Evolutionary conservation across 768 basidiomycete genomes (phyloP).

Genomic region (Serpula lacrymans): DNA sequence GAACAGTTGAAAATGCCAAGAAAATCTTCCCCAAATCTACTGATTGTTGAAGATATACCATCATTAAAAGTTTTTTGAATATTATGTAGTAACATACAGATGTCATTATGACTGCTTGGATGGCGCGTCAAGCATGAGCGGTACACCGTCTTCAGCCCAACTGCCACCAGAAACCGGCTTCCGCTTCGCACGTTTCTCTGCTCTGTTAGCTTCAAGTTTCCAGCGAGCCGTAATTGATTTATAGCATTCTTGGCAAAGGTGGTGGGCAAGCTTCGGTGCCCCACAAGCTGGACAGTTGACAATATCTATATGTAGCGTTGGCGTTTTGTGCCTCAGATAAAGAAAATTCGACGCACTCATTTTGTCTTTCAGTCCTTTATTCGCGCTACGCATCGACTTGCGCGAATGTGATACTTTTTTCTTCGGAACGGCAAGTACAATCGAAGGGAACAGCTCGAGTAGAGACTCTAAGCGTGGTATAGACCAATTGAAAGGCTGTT

Average conservation of each 20-base stretch:
- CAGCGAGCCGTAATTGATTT: conserved; percentile 24
- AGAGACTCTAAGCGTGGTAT: conserved; percentile 44
- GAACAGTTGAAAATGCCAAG: no score
- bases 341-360: conserved; percentile 53
- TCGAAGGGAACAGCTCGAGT: conserved; percentile 78
- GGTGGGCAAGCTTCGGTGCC: conserved; percentile 81
- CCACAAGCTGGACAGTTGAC: conserved; percentile 92
- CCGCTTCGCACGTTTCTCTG: neutral
- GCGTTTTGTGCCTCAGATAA: neutral
- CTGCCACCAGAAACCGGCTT: conserved; percentile 5
- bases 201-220: conserved; percentile 14
- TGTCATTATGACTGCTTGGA: no score
- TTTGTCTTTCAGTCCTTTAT: conserved; percentile 94
- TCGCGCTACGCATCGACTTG: conserved; percentile 92
- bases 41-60: no score
- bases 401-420: conserved; percentile 90
- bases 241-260: conserved; percentile 83
- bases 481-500: conserved; percentile 29
- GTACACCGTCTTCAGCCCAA: conserved; percentile 1
- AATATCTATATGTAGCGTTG: conserved; percentile 56
- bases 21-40: no score
- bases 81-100: no score
- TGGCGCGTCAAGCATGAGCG: conserved; percentile 2
- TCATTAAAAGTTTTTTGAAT: no score
- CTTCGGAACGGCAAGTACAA: conserved; percentile 92